Base-by-base conservation (phyloP, 2,329 filamentous ascomycete species). In the Celoporthe dispersa region DNA sequence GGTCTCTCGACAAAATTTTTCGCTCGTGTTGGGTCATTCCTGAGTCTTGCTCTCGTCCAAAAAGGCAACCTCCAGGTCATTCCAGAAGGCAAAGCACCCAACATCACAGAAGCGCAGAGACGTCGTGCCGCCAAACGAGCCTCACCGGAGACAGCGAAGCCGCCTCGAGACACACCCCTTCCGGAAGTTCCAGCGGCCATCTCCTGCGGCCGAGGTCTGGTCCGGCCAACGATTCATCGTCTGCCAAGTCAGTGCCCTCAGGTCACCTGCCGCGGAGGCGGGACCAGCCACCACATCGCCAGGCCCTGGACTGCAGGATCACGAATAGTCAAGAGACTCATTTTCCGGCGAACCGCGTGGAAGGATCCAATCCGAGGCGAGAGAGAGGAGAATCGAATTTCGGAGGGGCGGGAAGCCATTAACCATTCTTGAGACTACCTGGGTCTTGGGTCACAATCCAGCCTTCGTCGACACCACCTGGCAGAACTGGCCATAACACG, bases 231-330 rank as follows among this genome's bases (percentile, higher is more conserved):
- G 68, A 60, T 53, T 70, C 65, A 64, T 53, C 55, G 65, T 39
- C 65, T 68, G 68, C 68, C 65, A 70, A 70, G 65, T 68, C 68
- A 60, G 59, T 57, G 44, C 41, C 31, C 55, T 39, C 67, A 61
- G 60, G 67, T 71, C 70, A 69, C 19, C 67, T 69, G 64, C 64
- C 64, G 57, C 57, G 63, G 31, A 60, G 63, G 69, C 67, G 69
- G 44, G 22, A 69, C 67, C 65, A 39, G 55, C 63, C 64, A 66
- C 57, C 41, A n/a, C 63, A 53, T 39, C 59, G 63, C 62, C 59
- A 35, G 64, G n/a, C n/a, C 59, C 22, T 64, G 63, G 44, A 48
- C 35, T 63, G 64, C 69, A 69, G 37, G 31, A 64, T 31, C 64
- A 64, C 70, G 33, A 64, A 61, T 60, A 51, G 39, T 67, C 67